phyloP scores from a whole-genome alignment of 306 rosid species.

The Rubus parviflorus region DNA sequence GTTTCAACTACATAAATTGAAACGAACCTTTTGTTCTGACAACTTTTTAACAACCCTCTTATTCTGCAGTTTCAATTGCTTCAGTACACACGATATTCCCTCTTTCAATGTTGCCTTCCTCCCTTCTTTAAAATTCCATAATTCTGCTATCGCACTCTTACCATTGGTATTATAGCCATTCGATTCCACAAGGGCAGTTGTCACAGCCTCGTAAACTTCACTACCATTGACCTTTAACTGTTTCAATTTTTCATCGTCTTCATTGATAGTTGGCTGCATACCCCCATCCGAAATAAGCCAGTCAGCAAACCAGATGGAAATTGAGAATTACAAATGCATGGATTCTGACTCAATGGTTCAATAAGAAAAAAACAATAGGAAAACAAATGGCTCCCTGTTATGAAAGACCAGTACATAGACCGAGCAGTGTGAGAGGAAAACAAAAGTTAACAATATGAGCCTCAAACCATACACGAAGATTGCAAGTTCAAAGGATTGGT shows the following conservation, averaged over 20 bases:
- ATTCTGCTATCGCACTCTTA: conserved; percentile 35
- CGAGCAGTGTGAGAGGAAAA: neutral
- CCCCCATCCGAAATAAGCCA: neutral
- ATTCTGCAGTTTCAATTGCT: conserved; percentile 38
- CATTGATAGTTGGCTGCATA: conserved; percentile 46
- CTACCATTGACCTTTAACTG: conserved; percentile 48
- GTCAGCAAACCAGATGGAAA: neutral
- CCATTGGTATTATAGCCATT: conserved; percentile 64
- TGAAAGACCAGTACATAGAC: neutral
- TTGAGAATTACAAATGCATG: neutral
- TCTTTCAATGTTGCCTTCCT: conserved; percentile 57
- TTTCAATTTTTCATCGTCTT: conserved; percentile 50
- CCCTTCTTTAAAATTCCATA: conserved; percentile 55
- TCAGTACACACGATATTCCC: conserved; percentile 33
- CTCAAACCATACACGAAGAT: neutral
- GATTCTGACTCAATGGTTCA: neutral
- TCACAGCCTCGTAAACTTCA: conserved; percentile 44
- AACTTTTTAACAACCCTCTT: conserved; percentile 33
- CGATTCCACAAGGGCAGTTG: conserved; percentile 51
- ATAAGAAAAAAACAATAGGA: too few species aligned
- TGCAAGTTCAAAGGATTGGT: neutral
- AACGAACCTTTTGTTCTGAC: conserved; percentile 48
- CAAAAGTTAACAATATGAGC: neutral
- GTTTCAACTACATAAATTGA: neutral
- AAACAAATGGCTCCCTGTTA: neutral